Evolutionary conservation across 768 basidiomycete genomes (phyloP).

Genomic region (Auriscalpium vulgare): DNA sequence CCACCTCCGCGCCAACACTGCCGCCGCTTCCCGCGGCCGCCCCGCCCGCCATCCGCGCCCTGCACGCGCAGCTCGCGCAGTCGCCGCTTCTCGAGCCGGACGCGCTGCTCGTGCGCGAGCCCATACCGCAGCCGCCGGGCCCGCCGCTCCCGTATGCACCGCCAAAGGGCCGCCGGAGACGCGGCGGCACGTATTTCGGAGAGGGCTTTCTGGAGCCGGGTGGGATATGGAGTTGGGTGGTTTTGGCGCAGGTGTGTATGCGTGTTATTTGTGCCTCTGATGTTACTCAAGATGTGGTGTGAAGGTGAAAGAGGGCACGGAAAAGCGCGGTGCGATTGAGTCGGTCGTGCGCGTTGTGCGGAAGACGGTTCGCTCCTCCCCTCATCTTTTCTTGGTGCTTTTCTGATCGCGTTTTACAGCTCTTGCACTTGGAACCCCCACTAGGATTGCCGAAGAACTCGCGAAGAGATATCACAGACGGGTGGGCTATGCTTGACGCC

Average conservation of each 20-base stretch:
- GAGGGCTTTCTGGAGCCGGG: conserved; percentile 45
- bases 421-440: conserved; percentile 50
- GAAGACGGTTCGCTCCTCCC: conserved; percentile 48
- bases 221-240: conserved; percentile 71
- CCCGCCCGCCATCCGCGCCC: conserved; percentile 42
- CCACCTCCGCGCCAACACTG: conserved; percentile 19
- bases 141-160: conserved; percentile 49
- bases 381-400: background rate
- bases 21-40: conserved; percentile 42
- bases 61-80: conserved; percentile 46
- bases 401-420: conserved; percentile 29
- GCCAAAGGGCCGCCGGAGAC: conserved; percentile 55
- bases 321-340: conserved; percentile 71
- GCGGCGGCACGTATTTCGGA: conserved; percentile 62
- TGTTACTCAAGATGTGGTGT: conserved; percentile 3
- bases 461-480: conserved; percentile 51
- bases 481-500: conserved; percentile 81
- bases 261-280: background rate
- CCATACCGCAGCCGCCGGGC: conserved; percentile 42
- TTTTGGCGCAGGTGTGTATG: conserved; percentile 56
- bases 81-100: conserved; percentile 67
- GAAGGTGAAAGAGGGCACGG: conserved; percentile 76
- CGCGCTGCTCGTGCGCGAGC: conserved; percentile 45
- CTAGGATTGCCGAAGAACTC: conserved; percentile 56
- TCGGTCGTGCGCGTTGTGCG: conserved; percentile 62